Conservation (phyloP, 179 eudicot species). For the Beta corolliflora region DNA sequence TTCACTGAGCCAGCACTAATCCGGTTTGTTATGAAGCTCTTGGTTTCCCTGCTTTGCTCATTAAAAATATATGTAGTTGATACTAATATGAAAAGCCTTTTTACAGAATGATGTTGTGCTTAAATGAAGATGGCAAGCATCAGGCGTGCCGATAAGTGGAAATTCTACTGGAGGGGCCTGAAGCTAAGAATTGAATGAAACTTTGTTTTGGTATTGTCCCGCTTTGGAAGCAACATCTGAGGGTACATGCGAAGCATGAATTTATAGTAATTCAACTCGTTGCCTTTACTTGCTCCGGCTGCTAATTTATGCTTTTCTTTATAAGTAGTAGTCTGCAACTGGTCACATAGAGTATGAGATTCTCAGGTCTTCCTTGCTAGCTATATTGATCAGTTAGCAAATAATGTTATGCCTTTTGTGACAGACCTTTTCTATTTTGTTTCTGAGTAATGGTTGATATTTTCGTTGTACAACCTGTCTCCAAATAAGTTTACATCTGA, state of each 20-base stretch:
- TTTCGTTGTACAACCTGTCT: neutral
- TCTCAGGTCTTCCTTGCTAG: neutral
- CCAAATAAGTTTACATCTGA: neutral
- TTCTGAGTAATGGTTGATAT: neutral
- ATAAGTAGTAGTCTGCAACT: slow-evolving; percentile 2
- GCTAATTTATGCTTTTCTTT: neutral
- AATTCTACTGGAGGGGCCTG: neutral
- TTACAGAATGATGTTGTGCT: neutral
- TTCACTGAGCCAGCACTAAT: neutral
- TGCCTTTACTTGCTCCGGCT: neutral
- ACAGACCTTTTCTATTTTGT: neutral
- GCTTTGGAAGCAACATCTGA: neutral
- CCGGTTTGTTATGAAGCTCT: neutral
- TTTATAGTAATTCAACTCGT: neutral
- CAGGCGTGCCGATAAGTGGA: neutral
- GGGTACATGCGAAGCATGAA: neutral
- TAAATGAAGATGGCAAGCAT: neutral
- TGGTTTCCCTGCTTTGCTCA: neutral
- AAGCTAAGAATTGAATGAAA: slow-evolving; percentile 3
- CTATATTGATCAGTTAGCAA: neutral
- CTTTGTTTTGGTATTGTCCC: neutral
- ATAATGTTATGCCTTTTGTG: neutral
- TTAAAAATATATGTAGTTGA: neutral
- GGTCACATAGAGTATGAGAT: neutral
- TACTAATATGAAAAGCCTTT: neutral